Evolutionary conservation across 352 stramenopile species (phyloP).

Genomic region (Phytophthora vignae): DNA sequence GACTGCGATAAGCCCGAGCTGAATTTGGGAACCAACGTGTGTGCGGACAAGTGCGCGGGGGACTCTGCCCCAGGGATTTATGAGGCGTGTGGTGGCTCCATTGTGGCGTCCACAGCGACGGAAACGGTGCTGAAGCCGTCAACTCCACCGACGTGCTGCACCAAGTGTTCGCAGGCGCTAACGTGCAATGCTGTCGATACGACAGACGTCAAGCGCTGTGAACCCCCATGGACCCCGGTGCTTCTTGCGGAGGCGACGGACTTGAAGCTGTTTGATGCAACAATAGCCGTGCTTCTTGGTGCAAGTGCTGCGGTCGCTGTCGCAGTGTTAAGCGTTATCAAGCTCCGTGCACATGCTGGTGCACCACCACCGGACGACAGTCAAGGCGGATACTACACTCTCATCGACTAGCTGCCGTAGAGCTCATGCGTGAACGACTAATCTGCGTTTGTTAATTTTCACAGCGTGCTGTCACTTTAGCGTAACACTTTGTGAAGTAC

Average conservation of each 20-base stretch:
- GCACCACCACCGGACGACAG: background rate
- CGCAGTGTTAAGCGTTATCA: constrained; percentile 59
- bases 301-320: constrained; percentile 53
- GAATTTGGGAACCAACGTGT: constrained; percentile 2
- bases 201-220: constrained; percentile 15
- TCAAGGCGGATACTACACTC: background rate
- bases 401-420: background rate
- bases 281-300: constrained; percentile 29
- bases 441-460: background rate
- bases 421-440: background rate
- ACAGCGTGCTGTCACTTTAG: background rate
- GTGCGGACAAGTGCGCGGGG: constrained; percentile 3
- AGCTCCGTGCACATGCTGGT: constrained; percentile 19
- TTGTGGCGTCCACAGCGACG: constrained; percentile 10
- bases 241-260: background rate
- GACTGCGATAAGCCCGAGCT: constrained; percentile 12
- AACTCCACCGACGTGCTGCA: constrained; percentile 12
- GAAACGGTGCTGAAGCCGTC: constrained; percentile 9
- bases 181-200: constrained; percentile 1
- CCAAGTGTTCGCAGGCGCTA: constrained; percentile 10
- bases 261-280: constrained; percentile 20
- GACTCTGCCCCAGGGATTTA: constrained; percentile 3
- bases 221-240: background rate
- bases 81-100: constrained; percentile 3
- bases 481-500: no score